These are phyloP conservation scores for Candida anglica DNA, from an alignment of 805 yeast species.

Conservation along the genomic window DNA sequence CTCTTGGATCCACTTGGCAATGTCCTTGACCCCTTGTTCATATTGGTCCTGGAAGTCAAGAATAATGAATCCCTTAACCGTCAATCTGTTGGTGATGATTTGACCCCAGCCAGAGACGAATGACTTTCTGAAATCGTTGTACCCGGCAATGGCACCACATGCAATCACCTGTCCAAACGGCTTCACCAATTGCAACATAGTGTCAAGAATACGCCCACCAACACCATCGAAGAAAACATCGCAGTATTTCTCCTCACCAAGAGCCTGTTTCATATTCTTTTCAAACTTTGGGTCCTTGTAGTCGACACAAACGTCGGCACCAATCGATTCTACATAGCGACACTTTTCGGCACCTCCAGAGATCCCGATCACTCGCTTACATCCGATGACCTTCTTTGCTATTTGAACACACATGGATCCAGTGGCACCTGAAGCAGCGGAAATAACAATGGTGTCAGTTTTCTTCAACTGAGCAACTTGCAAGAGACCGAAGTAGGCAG, in stretches of 20 bases:
- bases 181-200: slow-evolving; percentile 35
- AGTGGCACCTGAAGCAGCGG: slow-evolving; percentile 77
- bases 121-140: slow-evolving; percentile 39
- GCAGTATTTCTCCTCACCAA: slow-evolving; percentile 39
- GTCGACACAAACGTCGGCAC: slow-evolving; percentile 51
- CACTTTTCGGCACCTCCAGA: slow-evolving; percentile 59
- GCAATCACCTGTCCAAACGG: slow-evolving; percentile 45
- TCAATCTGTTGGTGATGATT: slow-evolving; percentile 48
- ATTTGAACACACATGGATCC: slow-evolving; percentile 58
- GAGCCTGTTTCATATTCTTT: slow-evolving; percentile 31
- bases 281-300: slow-evolving; percentile 43
- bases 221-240: slow-evolving; percentile 61
- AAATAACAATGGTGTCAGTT: slow-evolving; percentile 42
- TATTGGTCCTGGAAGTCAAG: slow-evolving; percentile 38
- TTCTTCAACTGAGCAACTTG: slow-evolving; percentile 43
- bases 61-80: slow-evolving; percentile 51
- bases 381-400: slow-evolving; percentile 49
- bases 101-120: slow-evolving; percentile 37
- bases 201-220: slow-evolving; percentile 56
- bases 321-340: slow-evolving; percentile 49
- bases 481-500: slow-evolving; percentile 56
- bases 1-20: slow-evolving; percentile 30
- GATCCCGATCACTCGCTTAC: slow-evolving; percentile 55
- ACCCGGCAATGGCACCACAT: slow-evolving; percentile 64
- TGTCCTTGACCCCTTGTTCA: slow-evolving; percentile 30